Conservation (phyloP, 345 rosid species). For the Syzygium aqueum region DNA sequence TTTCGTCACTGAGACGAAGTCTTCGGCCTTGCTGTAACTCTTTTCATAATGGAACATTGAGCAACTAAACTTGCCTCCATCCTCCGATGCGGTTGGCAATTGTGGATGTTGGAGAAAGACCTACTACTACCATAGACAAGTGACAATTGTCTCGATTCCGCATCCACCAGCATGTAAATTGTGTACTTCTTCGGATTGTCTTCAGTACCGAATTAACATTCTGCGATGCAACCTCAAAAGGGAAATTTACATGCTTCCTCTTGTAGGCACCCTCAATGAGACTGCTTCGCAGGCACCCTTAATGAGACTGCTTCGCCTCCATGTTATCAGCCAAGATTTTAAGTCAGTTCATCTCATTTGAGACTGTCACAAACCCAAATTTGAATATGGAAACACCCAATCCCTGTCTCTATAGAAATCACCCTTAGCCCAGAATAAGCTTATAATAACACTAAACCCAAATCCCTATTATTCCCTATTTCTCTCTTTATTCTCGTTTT, state of each 20-base stretch:
- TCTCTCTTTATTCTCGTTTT: neutral
- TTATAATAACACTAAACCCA: too few relatives aligned
- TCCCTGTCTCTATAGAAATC: too few relatives aligned
- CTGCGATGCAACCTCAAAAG: neutral
- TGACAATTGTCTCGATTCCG: neutral
- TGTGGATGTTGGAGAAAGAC: neutral
- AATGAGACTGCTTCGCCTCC: slow-evolving; percentile 76
- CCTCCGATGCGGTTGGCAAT: neutral
- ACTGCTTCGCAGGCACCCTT: slow-evolving; percentile 56
- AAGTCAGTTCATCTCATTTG: slow-evolving; percentile 46
- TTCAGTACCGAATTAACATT: neutral
- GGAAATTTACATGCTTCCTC: neutral
- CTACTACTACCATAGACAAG: neutral
- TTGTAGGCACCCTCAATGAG: neutral
- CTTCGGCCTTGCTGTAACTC: neutral
- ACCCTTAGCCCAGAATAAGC: too few relatives aligned
- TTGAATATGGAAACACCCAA: too few relatives aligned
- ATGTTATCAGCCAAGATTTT: slow-evolving; percentile 91
- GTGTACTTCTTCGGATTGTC: neutral
- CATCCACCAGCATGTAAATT: neutral
- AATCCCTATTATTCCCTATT: too few relatives aligned
- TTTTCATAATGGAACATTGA: neutral
- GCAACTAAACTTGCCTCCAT: neutral
- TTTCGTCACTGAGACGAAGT: neutral
- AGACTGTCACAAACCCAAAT: too few relatives aligned